Evolutionary conservation across 441 rosid species (phyloP), one percentile per base, ranked within the genome.

Genomic region (Monsonia emarginata): DNA sequence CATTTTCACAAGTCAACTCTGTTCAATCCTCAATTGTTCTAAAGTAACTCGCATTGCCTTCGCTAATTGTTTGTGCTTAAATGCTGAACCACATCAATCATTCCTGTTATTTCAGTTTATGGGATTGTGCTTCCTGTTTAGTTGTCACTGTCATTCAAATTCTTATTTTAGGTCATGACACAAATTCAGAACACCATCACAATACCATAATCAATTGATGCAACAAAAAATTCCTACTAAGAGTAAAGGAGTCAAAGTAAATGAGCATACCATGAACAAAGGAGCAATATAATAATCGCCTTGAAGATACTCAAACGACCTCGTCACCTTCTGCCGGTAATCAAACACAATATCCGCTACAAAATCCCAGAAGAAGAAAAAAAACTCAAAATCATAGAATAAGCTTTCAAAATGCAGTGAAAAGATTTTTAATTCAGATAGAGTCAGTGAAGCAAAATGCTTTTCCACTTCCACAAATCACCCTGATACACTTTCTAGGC

Each of bases 231-330:
- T 14, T 34, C 18, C 18, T 1, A 59, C 24, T 42, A 28, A 21
- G 3, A 7, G 28, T 1, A 26, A 46, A 30, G 8, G 1, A 30
- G 4, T 18, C 1, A 21, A 6, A 36, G 21, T 36, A 19, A 21
- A 28, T 13, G 19, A 19, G 24, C 44, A 64, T 78, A 84, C 98
- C 97, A 90, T 59, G 85, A 90, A 90, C n/a, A 75, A 8, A 14
- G 98, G 98, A 64, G 95, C 92, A 27, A 93, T 90, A 83, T 90
- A 88, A 73, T 90, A 93, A 78, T 93, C 97, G 65, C 96, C 98
- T 72, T 85, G 84, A 70, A 90, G 89, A 71, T 93, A 79, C 82
- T 88, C 92, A 72, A 93, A 93, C 10, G 97, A 90, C 80, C 88
- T 85, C 0, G 96, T 93, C 42, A 80, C 95, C 71, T 90, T 93